Evolutionary conservation across 2,329 filamentous ascomycete genomes (phyloP).

Genomic region (Cercospora janseana): DNA sequence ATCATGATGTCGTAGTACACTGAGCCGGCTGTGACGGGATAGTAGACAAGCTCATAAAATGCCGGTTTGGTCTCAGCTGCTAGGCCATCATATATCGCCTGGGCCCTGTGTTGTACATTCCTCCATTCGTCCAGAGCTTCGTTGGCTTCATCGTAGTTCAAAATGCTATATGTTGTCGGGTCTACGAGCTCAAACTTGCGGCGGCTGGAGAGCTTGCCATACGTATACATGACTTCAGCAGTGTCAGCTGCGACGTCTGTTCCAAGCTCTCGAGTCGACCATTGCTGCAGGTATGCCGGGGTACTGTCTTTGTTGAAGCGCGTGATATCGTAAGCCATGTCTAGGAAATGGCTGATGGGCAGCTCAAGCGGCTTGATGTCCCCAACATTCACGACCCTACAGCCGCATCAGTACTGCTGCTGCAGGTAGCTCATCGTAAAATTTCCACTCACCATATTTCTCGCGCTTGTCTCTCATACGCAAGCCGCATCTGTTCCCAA

Average conservation of each 20-base stretch:
- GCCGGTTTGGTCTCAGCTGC: conserved; percentile 53
- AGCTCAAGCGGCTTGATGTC: conserved; percentile 63
- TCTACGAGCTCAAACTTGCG: conserved; percentile 64
- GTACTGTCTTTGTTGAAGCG: conserved; percentile 58
- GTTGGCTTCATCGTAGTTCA: conserved; percentile 66
- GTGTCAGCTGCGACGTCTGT: conserved; percentile 49
- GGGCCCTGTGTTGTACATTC: conserved; percentile 53
- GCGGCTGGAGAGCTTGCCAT: conserved; percentile 56
- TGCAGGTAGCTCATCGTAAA: not conserved
- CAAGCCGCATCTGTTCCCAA: conserved; percentile 63
- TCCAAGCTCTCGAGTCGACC: conserved; percentile 60
- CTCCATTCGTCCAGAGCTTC: conserved; percentile 57
- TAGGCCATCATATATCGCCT: conserved; percentile 56
- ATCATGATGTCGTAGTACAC: conserved; percentile 57
- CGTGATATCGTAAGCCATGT: conserved; percentile 64
- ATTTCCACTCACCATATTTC: conserved; percentile 52
- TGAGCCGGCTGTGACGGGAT: conserved; percentile 58
- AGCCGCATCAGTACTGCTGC: not conserved
- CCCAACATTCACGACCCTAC: conserved; percentile 63
- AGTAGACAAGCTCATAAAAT: conserved; percentile 63
- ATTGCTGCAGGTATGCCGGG: conserved; percentile 55
- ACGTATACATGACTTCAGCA: conserved; percentile 54
- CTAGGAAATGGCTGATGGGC: conserved; percentile 54
- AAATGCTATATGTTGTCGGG: conserved; percentile 57
- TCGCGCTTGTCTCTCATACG: conserved; percentile 58